Conservation (phyloP, 345 rosid genomes). For the Sapria himalayana region DNA sequence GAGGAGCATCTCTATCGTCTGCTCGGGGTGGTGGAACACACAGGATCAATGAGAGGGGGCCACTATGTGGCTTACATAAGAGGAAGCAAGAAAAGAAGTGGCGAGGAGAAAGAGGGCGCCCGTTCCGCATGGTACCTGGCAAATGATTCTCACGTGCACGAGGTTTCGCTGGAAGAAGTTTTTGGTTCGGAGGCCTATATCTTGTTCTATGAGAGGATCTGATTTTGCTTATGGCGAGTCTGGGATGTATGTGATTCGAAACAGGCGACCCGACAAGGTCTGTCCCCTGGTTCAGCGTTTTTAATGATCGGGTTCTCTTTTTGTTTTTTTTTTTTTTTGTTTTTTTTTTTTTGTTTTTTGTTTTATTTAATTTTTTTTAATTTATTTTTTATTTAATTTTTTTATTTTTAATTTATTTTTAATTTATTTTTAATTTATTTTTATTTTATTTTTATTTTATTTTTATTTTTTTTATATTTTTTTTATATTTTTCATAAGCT, state of each 20-base stretch:
- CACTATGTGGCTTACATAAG: slow-evolving; percentile 78
- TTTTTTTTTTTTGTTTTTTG: neutral
- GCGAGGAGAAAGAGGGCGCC: slow-evolving; percentile 12
- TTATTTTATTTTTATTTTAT: no score
- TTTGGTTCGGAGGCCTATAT: slow-evolving; percentile 71
- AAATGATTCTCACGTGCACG: slow-evolving; percentile 52
- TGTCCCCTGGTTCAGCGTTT: no score
- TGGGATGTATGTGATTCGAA: slow-evolving; percentile 1
- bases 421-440: no score
- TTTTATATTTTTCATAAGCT: no score
- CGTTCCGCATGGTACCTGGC: slow-evolving; percentile 39
- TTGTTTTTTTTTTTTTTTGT: slow-evolving; percentile 7
- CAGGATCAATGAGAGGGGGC: slow-evolving; percentile 84
- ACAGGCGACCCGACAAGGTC: no score
- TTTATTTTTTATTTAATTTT: no score
- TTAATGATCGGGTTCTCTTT: neutral
- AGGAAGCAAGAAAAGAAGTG: slow-evolving; percentile 22
- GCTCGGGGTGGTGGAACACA: slow-evolving; percentile 75
- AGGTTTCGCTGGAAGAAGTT: slow-evolving; percentile 60
- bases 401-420: no score
- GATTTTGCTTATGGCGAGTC: slow-evolving; percentile 8
- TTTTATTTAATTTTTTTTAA: neutral
- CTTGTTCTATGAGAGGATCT: slow-evolving; percentile 52
- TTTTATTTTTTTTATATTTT: no score
- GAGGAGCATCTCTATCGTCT: slow-evolving; percentile 30